Base-by-base conservation (phyloP, 2,329 filamentous ascomycete species). In the Xylariaceae sp. region DNA sequence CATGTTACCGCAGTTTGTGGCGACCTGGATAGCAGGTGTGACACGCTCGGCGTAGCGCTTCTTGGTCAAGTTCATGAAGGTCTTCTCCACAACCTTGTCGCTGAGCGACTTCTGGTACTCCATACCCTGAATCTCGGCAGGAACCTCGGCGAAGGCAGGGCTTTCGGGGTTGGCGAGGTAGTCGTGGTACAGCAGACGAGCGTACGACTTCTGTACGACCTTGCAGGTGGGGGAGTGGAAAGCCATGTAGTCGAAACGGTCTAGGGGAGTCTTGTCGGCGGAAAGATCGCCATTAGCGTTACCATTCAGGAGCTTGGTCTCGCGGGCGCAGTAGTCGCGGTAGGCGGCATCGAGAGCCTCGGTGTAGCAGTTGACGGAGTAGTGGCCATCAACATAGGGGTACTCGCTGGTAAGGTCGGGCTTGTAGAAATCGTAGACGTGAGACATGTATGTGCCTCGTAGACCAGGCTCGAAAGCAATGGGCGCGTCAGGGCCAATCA, bases 351-450 rank as follows among this genome's bases (percentile, higher is more conserved):
- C 89, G 30, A 93, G 85, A 54, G 89, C 89, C 78, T 89, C 83
- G 65, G 82, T 89, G 78, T 93, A 93, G 82, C 89, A 93, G 75
- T 80, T 88, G 73, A 92, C 75, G 53, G 89, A 93, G 82, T 86
- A 92, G 75, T 92, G 89, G 62, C 89, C 89, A 70, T 93, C 89
- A 60, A 93, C 89, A 71, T 90, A 87, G 65, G 89, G 89, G 78
- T 93, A 93, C 78, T 93, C 89, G 82, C 87, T 90, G 71, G 89
- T 89, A 66, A 93, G 80, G 76, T 93, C 89, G 70, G 89, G 89
- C 86, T 93, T 93, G 85, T 91, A 93, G 75, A 93, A 93, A 76
- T 93, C 89, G 76, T 93, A 94, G 69, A 87, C 87, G 77, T 93
- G 89, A 75, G 87, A 82, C 86, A 92, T 88, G 80, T 90, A 91